These are phyloP conservation scores for Plectosphaerella cucumerina DNA, from an alignment of 2,329 filamentous ascomycete genomes.

Conservation along the genomic window DNA sequence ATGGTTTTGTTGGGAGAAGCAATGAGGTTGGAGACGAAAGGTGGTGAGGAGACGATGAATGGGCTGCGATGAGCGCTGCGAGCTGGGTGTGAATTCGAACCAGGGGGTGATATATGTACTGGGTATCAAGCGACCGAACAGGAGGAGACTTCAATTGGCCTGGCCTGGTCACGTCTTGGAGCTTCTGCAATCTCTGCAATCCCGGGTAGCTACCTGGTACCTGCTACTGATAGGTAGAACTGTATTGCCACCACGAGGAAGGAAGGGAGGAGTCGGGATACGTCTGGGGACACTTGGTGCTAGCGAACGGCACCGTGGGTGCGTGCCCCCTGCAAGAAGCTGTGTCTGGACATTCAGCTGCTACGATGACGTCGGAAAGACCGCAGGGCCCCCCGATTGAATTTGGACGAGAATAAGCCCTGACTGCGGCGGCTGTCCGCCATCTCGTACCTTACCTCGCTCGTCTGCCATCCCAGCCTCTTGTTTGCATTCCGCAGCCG, in stretches of 20 bases:
- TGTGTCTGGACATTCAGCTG: background rate
- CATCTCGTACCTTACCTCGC: background rate
- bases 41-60: too few species aligned
- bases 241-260: background rate
- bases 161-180: background rate
- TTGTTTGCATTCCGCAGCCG: background rate
- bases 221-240: background rate
- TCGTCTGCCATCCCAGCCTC: background rate
- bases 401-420: background rate
- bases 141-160: background rate
- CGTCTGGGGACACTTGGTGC: background rate
- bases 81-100: too few species aligned
- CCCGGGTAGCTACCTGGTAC: background rate
- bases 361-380: slow-evolving; percentile 2
- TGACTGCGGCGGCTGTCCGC: too few species aligned
- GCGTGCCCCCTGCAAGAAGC: background rate
- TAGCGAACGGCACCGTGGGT: background rate
- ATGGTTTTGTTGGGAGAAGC: background rate
- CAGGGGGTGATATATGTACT: too few species aligned
- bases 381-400: background rate
- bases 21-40: slow-evolving; percentile 7
- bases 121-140: too few species aligned
- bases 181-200: slow-evolving; percentile 1
- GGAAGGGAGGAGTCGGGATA: too few species aligned
- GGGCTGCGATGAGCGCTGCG: too few species aligned